Conservation (phyloP, 805 yeast species). For the Teunomyces lycoperdinae region DNA sequence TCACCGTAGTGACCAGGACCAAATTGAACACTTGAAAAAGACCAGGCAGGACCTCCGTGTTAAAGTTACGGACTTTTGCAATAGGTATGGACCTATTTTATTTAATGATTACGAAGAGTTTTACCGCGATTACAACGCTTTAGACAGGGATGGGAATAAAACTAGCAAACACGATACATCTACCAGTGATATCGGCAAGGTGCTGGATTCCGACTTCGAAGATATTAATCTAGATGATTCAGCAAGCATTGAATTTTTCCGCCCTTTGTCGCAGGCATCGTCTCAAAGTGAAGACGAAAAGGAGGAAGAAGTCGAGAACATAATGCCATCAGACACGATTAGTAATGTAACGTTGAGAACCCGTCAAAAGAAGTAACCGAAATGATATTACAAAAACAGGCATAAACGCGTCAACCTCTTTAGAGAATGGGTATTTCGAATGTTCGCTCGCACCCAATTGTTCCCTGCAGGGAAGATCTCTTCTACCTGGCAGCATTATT, state of each 20-base stretch:
- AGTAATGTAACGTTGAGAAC: neutral
- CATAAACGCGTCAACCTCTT: no score
- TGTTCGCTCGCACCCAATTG: neutral
- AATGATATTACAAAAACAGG: no score
- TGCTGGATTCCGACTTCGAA: no score
- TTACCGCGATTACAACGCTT: conserved; percentile 22
- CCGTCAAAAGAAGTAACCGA: neutral
- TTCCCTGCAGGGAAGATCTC: neutral
- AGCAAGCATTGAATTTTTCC: neutral
- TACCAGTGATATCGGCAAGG: no score
- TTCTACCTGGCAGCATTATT: neutral
- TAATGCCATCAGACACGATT: neutral
- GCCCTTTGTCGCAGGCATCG: neutral
- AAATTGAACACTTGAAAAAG: conserved; percentile 29
- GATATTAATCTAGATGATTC: conserved; percentile 14
- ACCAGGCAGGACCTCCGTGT: conserved; percentile 24
- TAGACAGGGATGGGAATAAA: conserved; percentile 4
- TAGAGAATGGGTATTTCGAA: neutral
- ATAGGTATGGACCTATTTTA: conserved; percentile 35
- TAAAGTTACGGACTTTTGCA: conserved; percentile 33
- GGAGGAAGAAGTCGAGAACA: neutral
- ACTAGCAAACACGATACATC: no score
- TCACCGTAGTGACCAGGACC: conserved; percentile 26
- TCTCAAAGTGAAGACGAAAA: neutral
- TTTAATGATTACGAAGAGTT: conserved; percentile 37